These are phyloP conservation scores for Pichia cephalocereana DNA, from an alignment of 805 yeast species.

Conservation along the genomic window DNA sequence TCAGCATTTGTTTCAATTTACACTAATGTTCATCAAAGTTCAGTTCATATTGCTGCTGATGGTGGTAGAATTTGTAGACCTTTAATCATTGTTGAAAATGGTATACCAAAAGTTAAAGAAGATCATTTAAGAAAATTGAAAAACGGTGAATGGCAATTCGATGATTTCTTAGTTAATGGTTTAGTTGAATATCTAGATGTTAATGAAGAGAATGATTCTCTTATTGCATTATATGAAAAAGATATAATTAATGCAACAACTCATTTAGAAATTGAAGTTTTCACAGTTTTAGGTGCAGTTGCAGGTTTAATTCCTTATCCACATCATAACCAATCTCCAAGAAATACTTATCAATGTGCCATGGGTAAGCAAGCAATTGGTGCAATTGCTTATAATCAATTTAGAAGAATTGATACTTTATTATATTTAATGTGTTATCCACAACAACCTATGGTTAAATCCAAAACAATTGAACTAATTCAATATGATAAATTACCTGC, in stretches of 20 bases:
- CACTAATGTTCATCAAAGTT: constrained; percentile 79
- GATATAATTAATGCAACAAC: constrained; percentile 54
- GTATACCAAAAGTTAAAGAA: constrained; percentile 59
- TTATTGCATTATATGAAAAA: constrained; percentile 79
- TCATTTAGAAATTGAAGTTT: constrained; percentile 93
- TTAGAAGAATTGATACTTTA: constrained; percentile 89
- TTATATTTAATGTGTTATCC: constrained; percentile 96
- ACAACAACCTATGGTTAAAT: constrained; percentile 98
- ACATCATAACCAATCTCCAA: constrained; percentile 86
- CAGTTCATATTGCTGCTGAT: constrained; percentile 97
- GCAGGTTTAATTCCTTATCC: constrained; percentile 91
- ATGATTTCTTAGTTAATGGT: constrained; percentile 79
- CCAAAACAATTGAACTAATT: constrained; percentile 91
- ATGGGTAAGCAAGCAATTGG: constrained; percentile 99
- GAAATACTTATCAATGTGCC: constrained; percentile 90
- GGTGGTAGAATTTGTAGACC: constrained; percentile 99
- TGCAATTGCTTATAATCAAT: constrained; percentile 95
- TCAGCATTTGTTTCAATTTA: constrained; percentile 89
- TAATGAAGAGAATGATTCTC: constrained; percentile 92
- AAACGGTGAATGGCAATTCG: constrained; percentile 73
- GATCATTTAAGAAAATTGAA: constrained; percentile 57
- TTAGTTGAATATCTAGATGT: constrained; percentile 94
- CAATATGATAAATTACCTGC: constrained; percentile 96
- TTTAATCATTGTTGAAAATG: constrained; percentile 73
- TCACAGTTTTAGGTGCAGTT: constrained; percentile 85